Evolutionary conservation across 495 filamentous ascomycete genomes (phyloP).

Genomic region (Tuber calosporum): DNA sequence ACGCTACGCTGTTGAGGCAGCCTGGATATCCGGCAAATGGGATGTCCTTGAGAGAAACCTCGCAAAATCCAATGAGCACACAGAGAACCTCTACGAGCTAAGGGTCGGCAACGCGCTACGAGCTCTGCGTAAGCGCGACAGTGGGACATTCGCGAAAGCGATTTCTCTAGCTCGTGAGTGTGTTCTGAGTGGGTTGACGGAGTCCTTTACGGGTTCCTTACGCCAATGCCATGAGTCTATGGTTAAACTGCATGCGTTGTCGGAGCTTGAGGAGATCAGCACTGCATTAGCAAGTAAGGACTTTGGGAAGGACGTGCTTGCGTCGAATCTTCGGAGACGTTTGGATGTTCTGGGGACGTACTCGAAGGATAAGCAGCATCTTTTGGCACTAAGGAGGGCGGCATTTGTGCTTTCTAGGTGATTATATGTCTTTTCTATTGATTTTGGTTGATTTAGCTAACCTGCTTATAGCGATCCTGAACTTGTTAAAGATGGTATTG

Average conservation of each 20-base stretch:
- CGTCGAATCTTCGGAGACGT: constrained; percentile 61
- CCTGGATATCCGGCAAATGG: constrained; percentile 83
- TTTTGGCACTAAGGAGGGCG: constrained; percentile 79
- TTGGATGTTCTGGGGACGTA: constrained; percentile 80
- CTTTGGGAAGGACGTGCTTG: constrained; percentile 46
- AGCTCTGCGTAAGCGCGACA: constrained; percentile 53
- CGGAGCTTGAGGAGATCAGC: constrained; percentile 76
- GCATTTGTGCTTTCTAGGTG: constrained; percentile 69
- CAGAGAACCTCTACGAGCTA: constrained; percentile 71
- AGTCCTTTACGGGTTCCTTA: constrained; percentile 67
- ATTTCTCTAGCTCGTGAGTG: constrained; percentile 60
- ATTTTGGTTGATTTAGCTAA: constrained; percentile 10
- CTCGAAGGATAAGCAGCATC: constrained; percentile 82
- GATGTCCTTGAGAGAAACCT: constrained; percentile 64
- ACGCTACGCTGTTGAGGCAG: constrained; percentile 78
- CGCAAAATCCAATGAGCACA: constrained; percentile 47
- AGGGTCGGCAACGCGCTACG: constrained; percentile 67
- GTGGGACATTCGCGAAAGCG: constrained; percentile 51
- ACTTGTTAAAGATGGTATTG: constrained; percentile 59
- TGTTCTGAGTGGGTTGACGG: constrained; percentile 64
- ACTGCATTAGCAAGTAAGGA: constrained; percentile 44
- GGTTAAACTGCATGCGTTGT: constrained; percentile 75
- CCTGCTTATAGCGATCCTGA: constrained; percentile 16
- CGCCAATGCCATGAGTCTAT: constrained; percentile 72
- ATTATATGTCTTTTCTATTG: constrained; percentile 29